Conservation (phyloP, 2,329 filamentous ascomycete species). For the Berkeleyomyces basicola region DNA sequence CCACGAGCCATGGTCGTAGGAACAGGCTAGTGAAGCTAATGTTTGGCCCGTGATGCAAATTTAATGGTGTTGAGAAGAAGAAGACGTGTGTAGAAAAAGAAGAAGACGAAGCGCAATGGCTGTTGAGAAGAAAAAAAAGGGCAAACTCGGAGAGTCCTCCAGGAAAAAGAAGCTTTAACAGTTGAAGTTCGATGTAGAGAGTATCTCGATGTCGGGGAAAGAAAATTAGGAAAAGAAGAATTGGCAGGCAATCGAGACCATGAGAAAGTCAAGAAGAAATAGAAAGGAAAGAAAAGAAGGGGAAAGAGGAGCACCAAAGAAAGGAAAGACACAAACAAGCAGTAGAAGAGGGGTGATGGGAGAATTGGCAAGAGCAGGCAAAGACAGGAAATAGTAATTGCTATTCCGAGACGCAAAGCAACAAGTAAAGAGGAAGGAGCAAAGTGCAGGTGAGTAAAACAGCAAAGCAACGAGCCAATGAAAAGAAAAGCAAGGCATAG, state of each 20-base stretch:
- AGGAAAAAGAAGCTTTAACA: not conserved
- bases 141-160: not conserved
- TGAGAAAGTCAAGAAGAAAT: not conserved
- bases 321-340: conserved; percentile 7
- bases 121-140: not conserved
- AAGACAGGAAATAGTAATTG: not conserved
- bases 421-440: conserved; percentile 3
- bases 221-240: not conserved
- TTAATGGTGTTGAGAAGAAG: not conserved
- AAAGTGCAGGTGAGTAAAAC: not conserved
- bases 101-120: not conserved
- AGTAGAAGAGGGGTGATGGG: not conserved
- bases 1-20: conserved; percentile 24
- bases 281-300: not conserved
- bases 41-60: not conserved
- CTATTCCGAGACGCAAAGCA: not conserved
- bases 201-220: not conserved
- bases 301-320: not conserved
- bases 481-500: not conserved
- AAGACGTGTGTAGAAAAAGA: not conserved
- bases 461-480: not conserved
- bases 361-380: not conserved
- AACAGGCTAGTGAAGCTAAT: not conserved
- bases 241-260: not conserved
- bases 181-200: no score